Conservation (phyloP, 2,329 filamentous ascomycete genomes). For the Fusarium neocosmosporiellum region DNA sequence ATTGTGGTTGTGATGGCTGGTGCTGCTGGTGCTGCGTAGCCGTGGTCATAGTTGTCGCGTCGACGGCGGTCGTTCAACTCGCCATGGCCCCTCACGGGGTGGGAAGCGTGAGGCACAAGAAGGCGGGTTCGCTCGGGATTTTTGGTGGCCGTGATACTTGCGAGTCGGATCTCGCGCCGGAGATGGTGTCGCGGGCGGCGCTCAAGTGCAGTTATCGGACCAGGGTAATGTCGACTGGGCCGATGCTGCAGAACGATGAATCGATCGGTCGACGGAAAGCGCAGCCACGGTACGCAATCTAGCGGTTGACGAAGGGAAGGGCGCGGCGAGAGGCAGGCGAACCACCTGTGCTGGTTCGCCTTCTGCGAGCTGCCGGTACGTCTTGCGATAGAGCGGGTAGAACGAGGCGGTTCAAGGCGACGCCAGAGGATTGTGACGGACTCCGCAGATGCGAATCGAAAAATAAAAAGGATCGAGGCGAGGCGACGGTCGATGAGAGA, state of each 20-base stretch:
- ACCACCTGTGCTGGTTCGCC: slow-evolving; percentile 13
- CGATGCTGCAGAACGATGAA: slow-evolving; percentile 3
- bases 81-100: slow-evolving; percentile 47
- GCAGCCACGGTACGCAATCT: not conserved
- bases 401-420: slow-evolving; percentile 5
- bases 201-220: slow-evolving; percentile 2
- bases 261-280: slow-evolving; percentile 2
- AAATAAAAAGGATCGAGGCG: slow-evolving; percentile 7
- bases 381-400: slow-evolving; percentile 8
- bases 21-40: slow-evolving; percentile 48
- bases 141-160: slow-evolving; percentile 16
- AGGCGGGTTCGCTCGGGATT: slow-evolving; percentile 22
- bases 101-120: slow-evolving; percentile 12
- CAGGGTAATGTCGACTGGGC: not conserved
- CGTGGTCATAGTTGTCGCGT: slow-evolving; percentile 49
- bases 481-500: slow-evolving; percentile 15
- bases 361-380: not conserved
- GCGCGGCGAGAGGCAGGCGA: slow-evolving; percentile 4
- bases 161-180: slow-evolving; percentile 24
- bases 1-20: slow-evolving; percentile 43
- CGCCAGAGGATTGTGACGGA: not conserved
- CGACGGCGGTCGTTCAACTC: slow-evolving; percentile 45
- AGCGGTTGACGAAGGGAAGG: not conserved
- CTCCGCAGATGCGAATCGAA: not conserved
- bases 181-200: slow-evolving; percentile 1